phyloP scores from a whole-genome alignment of 495 filamentous ascomycete genomes.

The Sphaerosporella brunnea region DNA sequence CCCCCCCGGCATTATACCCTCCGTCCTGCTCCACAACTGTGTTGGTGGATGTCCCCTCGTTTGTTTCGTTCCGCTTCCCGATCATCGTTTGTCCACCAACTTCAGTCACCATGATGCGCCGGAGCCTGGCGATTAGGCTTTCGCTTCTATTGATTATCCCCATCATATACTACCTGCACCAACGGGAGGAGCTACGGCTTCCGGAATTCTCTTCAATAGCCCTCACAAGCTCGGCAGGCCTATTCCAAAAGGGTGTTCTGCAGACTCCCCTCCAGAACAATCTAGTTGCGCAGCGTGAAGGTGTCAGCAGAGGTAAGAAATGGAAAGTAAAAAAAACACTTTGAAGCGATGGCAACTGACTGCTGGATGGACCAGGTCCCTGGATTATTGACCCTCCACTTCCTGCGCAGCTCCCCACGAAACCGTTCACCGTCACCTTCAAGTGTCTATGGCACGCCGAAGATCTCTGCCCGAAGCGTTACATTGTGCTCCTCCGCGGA shows the following conservation, averaged over 20 bases:
- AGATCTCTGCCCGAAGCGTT: constrained; percentile 2
- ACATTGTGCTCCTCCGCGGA: constrained; percentile 5
- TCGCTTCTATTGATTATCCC: not conserved
- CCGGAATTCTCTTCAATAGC: not conserved
- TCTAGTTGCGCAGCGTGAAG: constrained; percentile 6
- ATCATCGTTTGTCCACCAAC: too few relatives aligned
- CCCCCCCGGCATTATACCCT: too few relatives aligned
- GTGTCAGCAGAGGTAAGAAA: constrained; percentile 1
- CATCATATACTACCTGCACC: constrained; percentile 3
- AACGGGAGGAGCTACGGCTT: not conserved
- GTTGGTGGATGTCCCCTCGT: too few relatives aligned
- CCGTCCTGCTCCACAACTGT: too few relatives aligned
- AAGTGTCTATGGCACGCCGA: constrained; percentile 3
- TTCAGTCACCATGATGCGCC: constrained; percentile 1
- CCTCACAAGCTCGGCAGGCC: not conserved
- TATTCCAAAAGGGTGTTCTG: not conserved
- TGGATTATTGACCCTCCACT: constrained; percentile 6
- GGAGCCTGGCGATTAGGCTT: not conserved
- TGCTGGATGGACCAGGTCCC: not conserved
- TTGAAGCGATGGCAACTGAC: not conserved
- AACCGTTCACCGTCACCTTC: not conserved
- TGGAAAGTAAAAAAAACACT: not conserved
- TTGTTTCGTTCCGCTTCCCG: too few relatives aligned
- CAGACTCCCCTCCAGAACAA: not conserved
- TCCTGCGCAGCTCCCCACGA: not conserved